A percentile compares a stretch with the other conserved stretches of the same genome.
phyloP scores from a whole-genome alignment of 352 stramenopile genomes.

The Phytophthora pisi region DNA sequence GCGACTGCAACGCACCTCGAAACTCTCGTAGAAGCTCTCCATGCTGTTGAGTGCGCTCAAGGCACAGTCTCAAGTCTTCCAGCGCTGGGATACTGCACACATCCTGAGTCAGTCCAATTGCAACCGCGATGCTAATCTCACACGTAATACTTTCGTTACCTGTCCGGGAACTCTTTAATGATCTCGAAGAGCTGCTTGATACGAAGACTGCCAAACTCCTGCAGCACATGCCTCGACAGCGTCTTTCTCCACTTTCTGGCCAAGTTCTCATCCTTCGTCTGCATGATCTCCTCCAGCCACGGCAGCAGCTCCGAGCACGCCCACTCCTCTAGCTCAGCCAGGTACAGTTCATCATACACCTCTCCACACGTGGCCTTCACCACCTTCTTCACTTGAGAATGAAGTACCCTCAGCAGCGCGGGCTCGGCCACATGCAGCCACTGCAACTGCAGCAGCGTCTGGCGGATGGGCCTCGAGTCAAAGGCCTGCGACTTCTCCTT shows the following conservation, averaged over 20 bases:
- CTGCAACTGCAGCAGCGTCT: slow-evolving; percentile 58
- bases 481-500: slow-evolving; percentile 63
- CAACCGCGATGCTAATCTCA: not conserved
- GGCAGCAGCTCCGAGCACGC: slow-evolving; percentile 56
- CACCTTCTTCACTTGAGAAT: slow-evolving; percentile 59
- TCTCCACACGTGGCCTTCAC: slow-evolving; percentile 57
- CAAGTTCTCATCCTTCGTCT: slow-evolving; percentile 22
- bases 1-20: slow-evolving; percentile 69
- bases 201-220: slow-evolving; percentile 77
- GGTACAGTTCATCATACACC: slow-evolving; percentile 51
- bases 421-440: slow-evolving; percentile 60
- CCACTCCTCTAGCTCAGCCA: slow-evolving; percentile 59
- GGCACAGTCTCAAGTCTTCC: slow-evolving; percentile 74
- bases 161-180: slow-evolving; percentile 97
- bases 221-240: slow-evolving; percentile 53
- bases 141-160: slow-evolving; percentile 26
- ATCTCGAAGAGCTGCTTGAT: slow-evolving; percentile 97
- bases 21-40: slow-evolving; percentile 83
- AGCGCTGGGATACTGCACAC: slow-evolving; percentile 58
- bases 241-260: slow-evolving; percentile 50
- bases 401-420: slow-evolving; percentile 55
- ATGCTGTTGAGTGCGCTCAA: slow-evolving; percentile 88
- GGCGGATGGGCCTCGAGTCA: slow-evolving; percentile 51
- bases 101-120: not conserved
- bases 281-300: slow-evolving; percentile 64